phyloP scores from a whole-genome alignment of 768 basidiomycete genomes.

The Daedaleopsis sinensis region DNA sequence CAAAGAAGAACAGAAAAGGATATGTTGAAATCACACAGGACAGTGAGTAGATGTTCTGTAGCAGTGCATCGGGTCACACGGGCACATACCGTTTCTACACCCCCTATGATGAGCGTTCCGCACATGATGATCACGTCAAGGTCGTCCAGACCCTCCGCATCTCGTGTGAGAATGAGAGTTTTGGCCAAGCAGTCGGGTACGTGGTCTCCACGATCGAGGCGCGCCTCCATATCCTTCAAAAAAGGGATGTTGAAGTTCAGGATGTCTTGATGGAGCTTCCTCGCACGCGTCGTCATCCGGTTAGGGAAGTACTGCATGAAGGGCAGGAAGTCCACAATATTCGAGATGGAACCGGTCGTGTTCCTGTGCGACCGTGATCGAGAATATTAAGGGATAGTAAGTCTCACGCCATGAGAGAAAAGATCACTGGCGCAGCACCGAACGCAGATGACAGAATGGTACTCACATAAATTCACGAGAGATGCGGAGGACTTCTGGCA shows the following conservation, averaged over 20 bases:
- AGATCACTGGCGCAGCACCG: not conserved
- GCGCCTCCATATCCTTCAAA: conserved; percentile 40
- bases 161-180: conserved; percentile 32
- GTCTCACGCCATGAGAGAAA: too few relatives aligned
- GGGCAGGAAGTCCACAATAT: conserved; percentile 47
- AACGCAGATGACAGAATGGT: conserved; percentile 22
- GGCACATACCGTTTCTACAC: conserved; percentile 44
- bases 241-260: conserved; percentile 43
- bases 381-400: not conserved
- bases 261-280: conserved; percentile 42
- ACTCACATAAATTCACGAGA: conserved; percentile 47
- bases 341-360: conserved; percentile 47
- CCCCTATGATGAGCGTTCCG: conserved; percentile 47
- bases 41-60: too few relatives aligned
- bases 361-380: conserved; percentile 31
- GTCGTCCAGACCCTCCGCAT: conserved; percentile 38
- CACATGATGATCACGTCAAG: conserved; percentile 45
- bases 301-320: conserved; percentile 45
- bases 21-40: too few relatives aligned
- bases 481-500: conserved; percentile 38
- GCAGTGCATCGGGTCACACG: too few relatives aligned
- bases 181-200: conserved; percentile 49
- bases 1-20: not conserved
- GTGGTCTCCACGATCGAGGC: conserved; percentile 38
- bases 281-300: conserved; percentile 40